Conservation (phyloP, 1,139 yeast genomes). For the Saccharomyces hybrid region DNA sequence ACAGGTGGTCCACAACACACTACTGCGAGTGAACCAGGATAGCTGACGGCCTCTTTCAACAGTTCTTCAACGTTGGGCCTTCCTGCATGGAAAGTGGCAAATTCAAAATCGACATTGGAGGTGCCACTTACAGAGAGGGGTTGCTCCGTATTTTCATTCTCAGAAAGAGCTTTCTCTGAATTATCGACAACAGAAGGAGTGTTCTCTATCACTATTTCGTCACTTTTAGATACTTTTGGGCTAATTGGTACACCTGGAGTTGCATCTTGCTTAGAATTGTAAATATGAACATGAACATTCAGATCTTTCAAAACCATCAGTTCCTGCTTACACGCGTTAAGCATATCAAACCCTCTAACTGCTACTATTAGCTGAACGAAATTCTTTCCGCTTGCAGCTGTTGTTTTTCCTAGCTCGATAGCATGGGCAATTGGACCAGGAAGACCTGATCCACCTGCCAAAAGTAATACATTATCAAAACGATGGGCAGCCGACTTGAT, state of each 20-base stretch:
- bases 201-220: neutral
- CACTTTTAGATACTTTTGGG: neutral
- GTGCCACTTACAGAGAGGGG: neutral
- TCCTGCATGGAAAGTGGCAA: conserved; percentile 32
- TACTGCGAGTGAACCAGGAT: conserved; percentile 34
- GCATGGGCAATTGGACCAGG: conserved; percentile 45
- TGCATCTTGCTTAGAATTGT: neutral
- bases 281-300: neutral
- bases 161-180: neutral
- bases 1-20: conserved; percentile 46
- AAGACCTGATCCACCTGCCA: conserved; percentile 73
- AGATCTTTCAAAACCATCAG: neutral
- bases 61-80: conserved; percentile 41
- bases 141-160: neutral
- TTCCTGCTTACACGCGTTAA: conserved; percentile 2
- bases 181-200: neutral
- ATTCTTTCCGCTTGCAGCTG: neutral
- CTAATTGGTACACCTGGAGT: neutral
- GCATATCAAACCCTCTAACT: conserved; percentile 2
- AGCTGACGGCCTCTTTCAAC: conserved; percentile 23
- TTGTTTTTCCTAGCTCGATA: neutral
- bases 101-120: neutral
- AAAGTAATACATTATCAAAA: conserved; percentile 46
- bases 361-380: neutral
- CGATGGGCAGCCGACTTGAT: conserved; percentile 6